Evolutionary conservation across 495 filamentous ascomycete genomes (phyloP).

Genomic region (Aspergillus incahuasiensis): DNA sequence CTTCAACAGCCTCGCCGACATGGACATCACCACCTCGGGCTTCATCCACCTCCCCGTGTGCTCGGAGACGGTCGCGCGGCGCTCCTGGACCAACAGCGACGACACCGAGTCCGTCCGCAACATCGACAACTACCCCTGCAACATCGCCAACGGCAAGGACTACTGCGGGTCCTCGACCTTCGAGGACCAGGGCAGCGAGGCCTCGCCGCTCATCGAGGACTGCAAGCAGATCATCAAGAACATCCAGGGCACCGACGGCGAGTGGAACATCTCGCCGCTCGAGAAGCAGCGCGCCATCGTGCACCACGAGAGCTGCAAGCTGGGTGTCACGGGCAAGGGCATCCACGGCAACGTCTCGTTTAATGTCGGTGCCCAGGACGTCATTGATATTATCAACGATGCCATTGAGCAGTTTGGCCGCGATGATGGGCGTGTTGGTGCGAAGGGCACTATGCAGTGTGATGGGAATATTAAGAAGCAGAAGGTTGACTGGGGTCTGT

Average conservation of each 20-base stretch:
- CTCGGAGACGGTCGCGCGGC: slow-evolving; percentile 11
- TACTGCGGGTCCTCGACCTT: slow-evolving; percentile 24
- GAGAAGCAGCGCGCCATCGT: slow-evolving; percentile 6
- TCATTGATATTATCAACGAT: slow-evolving; percentile 9
- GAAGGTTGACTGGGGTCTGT: slow-evolving; percentile 7
- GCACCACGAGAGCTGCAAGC: slow-evolving; percentile 6
- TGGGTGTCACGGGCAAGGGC: slow-evolving; percentile 3
- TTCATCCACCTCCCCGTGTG: slow-evolving; percentile 31
- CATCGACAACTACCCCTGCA: slow-evolving; percentile 22
- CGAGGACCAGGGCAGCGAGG: slow-evolving; percentile 23
- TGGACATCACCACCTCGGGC: slow-evolving; percentile 25
- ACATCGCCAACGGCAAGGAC: slow-evolving; percentile 15
- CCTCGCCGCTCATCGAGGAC: slow-evolving; percentile 25
- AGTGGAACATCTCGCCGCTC: not conserved
- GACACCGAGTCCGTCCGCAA: slow-evolving; percentile 7
- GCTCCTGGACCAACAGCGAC: slow-evolving; percentile 15
- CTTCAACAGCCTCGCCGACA: slow-evolving; percentile 15
- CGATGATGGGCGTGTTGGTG: not conserved
- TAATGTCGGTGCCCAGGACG: slow-evolving; percentile 3
- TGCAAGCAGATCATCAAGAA: slow-evolving; percentile 30
- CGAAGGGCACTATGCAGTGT: slow-evolving; percentile 5
- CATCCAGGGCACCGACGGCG: slow-evolving; percentile 19
- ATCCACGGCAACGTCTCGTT: slow-evolving; percentile 1
- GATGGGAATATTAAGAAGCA: slow-evolving; percentile 2
- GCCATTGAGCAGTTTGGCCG: slow-evolving; percentile 2